A percentile compares a stretch with the other conserved stretches of the same genome.
These are phyloP conservation scores for Lachnellula subtilissima DNA, from an alignment of 2,329 filamentous ascomycete genomes.

Conservation along the genomic window DNA sequence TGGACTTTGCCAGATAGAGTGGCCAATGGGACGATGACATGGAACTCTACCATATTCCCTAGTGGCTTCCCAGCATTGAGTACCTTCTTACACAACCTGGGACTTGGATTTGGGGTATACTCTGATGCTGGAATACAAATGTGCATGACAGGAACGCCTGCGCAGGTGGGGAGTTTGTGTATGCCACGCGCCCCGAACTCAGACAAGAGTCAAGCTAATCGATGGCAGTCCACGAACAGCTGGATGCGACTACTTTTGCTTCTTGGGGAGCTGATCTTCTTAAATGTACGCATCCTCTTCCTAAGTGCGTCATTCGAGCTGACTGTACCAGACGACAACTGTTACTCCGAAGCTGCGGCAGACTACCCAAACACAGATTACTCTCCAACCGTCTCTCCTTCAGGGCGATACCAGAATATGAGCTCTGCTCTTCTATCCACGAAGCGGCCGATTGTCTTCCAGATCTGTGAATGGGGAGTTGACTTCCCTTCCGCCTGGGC, in stretches of 20 bases:
- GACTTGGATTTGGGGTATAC: slow-evolving; percentile 41
- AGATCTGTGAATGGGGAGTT: slow-evolving; percentile 40
- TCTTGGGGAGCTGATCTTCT: slow-evolving; percentile 35
- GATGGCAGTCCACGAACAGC: slow-evolving; percentile 21
- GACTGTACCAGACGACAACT: slow-evolving; percentile 31
- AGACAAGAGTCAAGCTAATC: background rate
- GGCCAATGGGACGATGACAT: slow-evolving; percentile 36
- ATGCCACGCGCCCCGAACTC: slow-evolving; percentile 18
- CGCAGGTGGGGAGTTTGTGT: slow-evolving; percentile 24
- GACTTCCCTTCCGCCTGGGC: slow-evolving; percentile 39
- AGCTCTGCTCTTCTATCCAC: slow-evolving; percentile 28
- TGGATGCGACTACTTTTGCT: slow-evolving; percentile 24
- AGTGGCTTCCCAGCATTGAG: slow-evolving; percentile 39
- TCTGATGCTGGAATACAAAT: slow-evolving; percentile 33
- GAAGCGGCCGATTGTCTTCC: slow-evolving; percentile 33
- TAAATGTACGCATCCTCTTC: slow-evolving; percentile 34
- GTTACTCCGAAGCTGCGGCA: slow-evolving; percentile 33
- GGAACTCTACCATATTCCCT: slow-evolving; percentile 39
- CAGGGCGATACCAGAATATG: slow-evolving; percentile 34
- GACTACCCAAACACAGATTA: slow-evolving; percentile 34
- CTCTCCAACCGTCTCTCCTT: slow-evolving; percentile 31
- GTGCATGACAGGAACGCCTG: slow-evolving; percentile 27
- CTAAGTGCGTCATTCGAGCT: slow-evolving; percentile 11
- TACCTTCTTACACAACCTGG: slow-evolving; percentile 36
- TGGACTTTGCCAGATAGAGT: slow-evolving; percentile 37